Percentiles rank a stretch among this genome's conserved stretches.
phyloP scores from a whole-genome alignment of 2,329 filamentous ascomycete species.

The Hypoxylon sp. region DNA sequence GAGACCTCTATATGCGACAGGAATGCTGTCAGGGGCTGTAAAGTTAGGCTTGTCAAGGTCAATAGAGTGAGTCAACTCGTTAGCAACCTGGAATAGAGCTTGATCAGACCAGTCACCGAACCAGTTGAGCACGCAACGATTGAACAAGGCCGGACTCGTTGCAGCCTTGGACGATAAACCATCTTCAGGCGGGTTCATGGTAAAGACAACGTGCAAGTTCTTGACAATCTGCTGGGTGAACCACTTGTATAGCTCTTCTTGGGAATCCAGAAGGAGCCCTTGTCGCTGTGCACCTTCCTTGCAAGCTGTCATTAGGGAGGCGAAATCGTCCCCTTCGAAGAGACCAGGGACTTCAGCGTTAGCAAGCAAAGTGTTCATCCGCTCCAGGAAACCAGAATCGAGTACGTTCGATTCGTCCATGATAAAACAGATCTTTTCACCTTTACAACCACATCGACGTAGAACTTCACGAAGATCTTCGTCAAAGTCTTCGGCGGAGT shows the following conservation, averaged over 20 bases:
- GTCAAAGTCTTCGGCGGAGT: slow-evolving; percentile 98
- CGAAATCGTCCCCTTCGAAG: slow-evolving; percentile 98
- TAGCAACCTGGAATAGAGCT: slow-evolving; percentile 96
- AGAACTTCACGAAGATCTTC: slow-evolving; percentile 95
- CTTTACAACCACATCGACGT: slow-evolving; percentile 93
- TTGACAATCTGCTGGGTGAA: slow-evolving; percentile 99
- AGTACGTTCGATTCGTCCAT: slow-evolving; percentile 99
- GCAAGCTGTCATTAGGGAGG: slow-evolving; percentile 98
- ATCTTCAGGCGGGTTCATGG: slow-evolving; percentile 98
- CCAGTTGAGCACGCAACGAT: slow-evolving; percentile 99
- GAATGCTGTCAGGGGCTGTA: slow-evolving; percentile 86
- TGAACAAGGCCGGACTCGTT: slow-evolving; percentile 97
- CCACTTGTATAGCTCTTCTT: slow-evolving; percentile 99
- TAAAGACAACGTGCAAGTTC: slow-evolving; percentile 98
- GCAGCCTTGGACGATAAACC: slow-evolving; percentile 95
- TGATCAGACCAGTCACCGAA: slow-evolving; percentile 99
- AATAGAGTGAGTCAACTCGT: slow-evolving; percentile 94
- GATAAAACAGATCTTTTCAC: slow-evolving; percentile 99
- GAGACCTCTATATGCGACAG: slow-evolving; percentile 89
- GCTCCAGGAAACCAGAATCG: slow-evolving; percentile 97
- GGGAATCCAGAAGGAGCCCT: slow-evolving; percentile 92
- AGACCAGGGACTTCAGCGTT: slow-evolving; percentile 99
- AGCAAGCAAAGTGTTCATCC: slow-evolving; percentile 98
- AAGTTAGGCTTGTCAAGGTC: slow-evolving; percentile 92
- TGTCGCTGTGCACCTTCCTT: slow-evolving; percentile 98